A percentile compares a stretch with the other conserved stretches of the same genome.
phyloP scores from a whole-genome alignment of 108 stramenopile species.

The Parietichytrium sp. region DNA sequence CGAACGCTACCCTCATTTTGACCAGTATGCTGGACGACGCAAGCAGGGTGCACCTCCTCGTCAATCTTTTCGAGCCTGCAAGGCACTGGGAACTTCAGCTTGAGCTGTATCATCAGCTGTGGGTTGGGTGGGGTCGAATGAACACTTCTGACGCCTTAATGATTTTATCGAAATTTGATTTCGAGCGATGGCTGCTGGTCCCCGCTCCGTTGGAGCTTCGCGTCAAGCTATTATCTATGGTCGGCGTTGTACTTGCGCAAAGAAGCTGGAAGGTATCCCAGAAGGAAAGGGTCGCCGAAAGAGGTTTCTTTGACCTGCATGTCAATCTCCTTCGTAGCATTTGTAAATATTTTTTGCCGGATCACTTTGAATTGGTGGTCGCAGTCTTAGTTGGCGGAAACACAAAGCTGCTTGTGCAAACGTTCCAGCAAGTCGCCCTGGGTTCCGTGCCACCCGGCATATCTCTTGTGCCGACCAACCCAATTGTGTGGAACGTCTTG shows the following conservation, averaged over 20 bases:
- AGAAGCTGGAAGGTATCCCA: background rate
- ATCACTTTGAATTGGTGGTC: slow-evolving; percentile 3
- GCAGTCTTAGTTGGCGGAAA: background rate
- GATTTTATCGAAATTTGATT: background rate
- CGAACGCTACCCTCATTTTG: background rate
- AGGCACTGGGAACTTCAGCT: background rate
- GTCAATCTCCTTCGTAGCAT: background rate
- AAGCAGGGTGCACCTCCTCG: background rate
- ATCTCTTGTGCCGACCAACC: no score
- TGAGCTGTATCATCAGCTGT: background rate
- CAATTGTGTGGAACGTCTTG: no score
- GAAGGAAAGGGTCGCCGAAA: background rate
- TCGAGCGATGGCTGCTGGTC: background rate
- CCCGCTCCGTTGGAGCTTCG: background rate
- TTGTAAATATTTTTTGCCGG: background rate
- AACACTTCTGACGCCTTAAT: background rate
- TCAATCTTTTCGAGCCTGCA: background rate
- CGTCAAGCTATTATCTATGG: background rate
- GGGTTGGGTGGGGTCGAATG: background rate
- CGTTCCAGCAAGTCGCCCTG: no score
- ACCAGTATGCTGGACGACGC: background rate
- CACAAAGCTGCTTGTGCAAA: no score
- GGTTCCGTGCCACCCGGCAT: no score
- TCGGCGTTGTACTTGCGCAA: background rate
- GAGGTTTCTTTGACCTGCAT: background rate